Percentiles rank a stretch among this genome's conserved stretches.
Evolutionary conservation across 495 filamentous ascomycete species (phyloP).

Genomic region (Mycothermus thermophilus): DNA sequence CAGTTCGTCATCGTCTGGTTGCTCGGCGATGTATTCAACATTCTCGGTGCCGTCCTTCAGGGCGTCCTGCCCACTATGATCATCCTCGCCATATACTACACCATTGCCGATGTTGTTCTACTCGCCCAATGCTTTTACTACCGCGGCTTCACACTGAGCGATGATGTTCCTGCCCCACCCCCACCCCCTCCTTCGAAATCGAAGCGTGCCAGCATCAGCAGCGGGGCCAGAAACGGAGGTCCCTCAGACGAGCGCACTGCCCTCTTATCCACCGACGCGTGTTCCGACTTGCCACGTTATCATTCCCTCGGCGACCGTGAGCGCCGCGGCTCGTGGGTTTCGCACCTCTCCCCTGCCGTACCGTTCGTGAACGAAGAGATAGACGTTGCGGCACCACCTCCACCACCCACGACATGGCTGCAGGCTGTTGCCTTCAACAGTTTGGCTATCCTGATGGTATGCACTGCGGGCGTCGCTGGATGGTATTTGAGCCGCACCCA

Average conservation of each 20-base stretch:
- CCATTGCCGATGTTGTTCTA: constrained; percentile 79
- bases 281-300: background rate
- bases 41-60: constrained; percentile 82
- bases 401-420: constrained; percentile 29
- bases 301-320: constrained; percentile 19
- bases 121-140: constrained; percentile 90
- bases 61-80: constrained; percentile 92
- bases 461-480: constrained; percentile 64
- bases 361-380: constrained; percentile 41
- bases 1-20: constrained; percentile 87
- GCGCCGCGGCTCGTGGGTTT: constrained; percentile 36
- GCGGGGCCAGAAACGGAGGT: background rate
- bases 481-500: constrained; percentile 58
- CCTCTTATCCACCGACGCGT: constrained; percentile 15
- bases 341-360: constrained; percentile 63
- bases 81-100: constrained; percentile 91
- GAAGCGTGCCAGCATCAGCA: constrained; percentile 7
- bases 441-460: constrained; percentile 61
- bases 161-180: constrained; percentile 27
- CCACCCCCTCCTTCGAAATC: constrained; percentile 3
- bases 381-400: constrained; percentile 13
- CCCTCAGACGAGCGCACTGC: constrained; percentile 27
- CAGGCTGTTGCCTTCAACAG: constrained; percentile 58
- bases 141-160: constrained; percentile 59
- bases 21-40: constrained; percentile 90